phyloP scores from a whole-genome alignment of 148 eudicot species.

The Cornus controversa region DNA sequence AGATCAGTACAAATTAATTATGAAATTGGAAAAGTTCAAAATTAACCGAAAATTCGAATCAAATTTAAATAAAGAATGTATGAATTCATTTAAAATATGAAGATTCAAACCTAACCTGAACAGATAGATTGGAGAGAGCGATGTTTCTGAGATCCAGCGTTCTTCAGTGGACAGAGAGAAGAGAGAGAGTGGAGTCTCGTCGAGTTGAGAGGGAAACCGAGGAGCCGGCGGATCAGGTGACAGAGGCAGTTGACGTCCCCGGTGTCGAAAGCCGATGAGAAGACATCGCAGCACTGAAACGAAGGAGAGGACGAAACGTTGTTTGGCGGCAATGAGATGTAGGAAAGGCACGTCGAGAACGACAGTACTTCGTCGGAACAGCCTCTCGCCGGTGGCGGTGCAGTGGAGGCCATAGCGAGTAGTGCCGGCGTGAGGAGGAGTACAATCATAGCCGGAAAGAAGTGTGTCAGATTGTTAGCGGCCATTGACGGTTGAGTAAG shows the following conservation, averaged over 20 bases:
- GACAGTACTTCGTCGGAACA: constrained; percentile 42
- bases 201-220: constrained; percentile 56
- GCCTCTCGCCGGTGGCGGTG: constrained; percentile 8
- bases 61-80: no score
- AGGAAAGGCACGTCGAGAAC: constrained; percentile 58
- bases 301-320: constrained; percentile 36
- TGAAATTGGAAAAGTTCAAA: no score
- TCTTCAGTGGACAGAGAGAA: constrained; percentile 35
- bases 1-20: no score
- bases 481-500: constrained; percentile 4
- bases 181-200: constrained; percentile 43
- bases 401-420: neutral
- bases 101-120: constrained; percentile 33
- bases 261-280: constrained; percentile 17
- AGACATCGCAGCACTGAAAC: constrained; percentile 39
- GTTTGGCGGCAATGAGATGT: constrained; percentile 50
- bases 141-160: neutral
- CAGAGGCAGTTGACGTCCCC: constrained; percentile 50
- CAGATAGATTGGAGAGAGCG: constrained; percentile 36
- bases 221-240: constrained; percentile 33
- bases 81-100: neutral
- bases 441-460: neutral
- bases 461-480: neutral
- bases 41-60: no score
- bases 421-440: constrained; percentile 3